Base-by-base conservation (phyloP, 1,284 basidiomycete species). In the Exobasidium rhododendri region DNA sequence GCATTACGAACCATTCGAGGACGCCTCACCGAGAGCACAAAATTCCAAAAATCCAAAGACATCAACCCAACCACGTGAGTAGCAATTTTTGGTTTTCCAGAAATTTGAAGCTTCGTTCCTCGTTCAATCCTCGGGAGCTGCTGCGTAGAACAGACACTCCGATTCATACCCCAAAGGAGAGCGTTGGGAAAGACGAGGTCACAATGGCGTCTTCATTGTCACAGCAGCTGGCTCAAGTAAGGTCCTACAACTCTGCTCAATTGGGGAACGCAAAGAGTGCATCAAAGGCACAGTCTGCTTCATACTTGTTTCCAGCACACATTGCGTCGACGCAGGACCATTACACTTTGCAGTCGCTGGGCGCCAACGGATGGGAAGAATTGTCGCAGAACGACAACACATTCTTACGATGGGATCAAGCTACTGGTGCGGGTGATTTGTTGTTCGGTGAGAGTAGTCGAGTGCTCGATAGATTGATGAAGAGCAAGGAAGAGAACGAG, bases 401-500 rank as follows among this genome's bases (percentile, higher is more conserved):
- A 7, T 51, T 75, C 20, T 66, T 60, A 10, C 56, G 59, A 26
- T 77, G 73, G 72, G 52, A 56, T 1, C 73, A 17, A 14, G 47
- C 56, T 65, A 55, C 52, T 26, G 52, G 79, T 45, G 83, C 81
- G 61, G 90, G 92, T 67, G 85, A 85, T 1, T 80, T 84, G 20
- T 81, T 98, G n/a, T 94, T 98, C 77, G 90, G 90, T 0, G 89
- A 94, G 60, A 81, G 85, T 3, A 87, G 90, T 6, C 90, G 88
- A 72, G 80, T 83, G 14, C 84, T 85, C 44, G 94, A 99, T 81
- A 83, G 94, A 62, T 91, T 92, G n/a, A 84, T 92, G 59, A 83
- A 92, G 60, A 83, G 86, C 1, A 78, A 82, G 45, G 86, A 90
- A 30, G 85, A 86, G 63, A 88, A 87, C 63, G 83, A 82, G 3